A percentile compares a stretch with the other conserved stretches of the same genome.
These are phyloP conservation scores for Nowakowskiella sp. DNA, from an alignment of 192 early-diverging fungal genomes.

Conservation along the genomic window DNA sequence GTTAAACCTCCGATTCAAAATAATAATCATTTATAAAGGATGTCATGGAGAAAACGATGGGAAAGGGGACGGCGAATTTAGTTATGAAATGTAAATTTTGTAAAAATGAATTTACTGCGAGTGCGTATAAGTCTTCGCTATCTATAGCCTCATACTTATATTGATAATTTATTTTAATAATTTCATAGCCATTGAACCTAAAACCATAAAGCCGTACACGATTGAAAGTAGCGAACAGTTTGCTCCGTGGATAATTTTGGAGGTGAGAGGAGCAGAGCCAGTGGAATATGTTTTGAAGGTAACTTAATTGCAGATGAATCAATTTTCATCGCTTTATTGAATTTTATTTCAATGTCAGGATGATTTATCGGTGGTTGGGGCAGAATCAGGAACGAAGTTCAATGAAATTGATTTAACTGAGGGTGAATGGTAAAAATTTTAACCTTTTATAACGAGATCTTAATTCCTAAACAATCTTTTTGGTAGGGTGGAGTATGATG, in stretches of 20 bases:
- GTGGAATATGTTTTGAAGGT: conserved; percentile 65
- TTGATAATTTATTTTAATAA: neutral
- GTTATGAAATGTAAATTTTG: conserved; percentile 91
- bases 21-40: conserved; percentile 60
- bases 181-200: conserved; percentile 11
- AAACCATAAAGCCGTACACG: conserved; percentile 43
- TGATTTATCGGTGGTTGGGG: conserved; percentile 62
- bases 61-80: conserved; percentile 72
- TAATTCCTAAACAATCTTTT: too few species aligned
- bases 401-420: conserved; percentile 72
- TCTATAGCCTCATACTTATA: neutral
- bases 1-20: neutral
- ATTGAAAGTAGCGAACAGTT: conserved; percentile 52
- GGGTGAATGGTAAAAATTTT: conserved; percentile 62
- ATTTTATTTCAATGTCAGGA: conserved; percentile 6
- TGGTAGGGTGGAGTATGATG: conserved; percentile 93
- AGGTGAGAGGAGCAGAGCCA: conserved; percentile 77
- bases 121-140: conserved; percentile 5
- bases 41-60: conserved; percentile 71
- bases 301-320: neutral
- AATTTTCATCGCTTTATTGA: neutral
- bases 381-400: conserved; percentile 62
- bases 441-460: too few species aligned
- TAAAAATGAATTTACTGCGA: conserved; percentile 39
- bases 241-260: conserved; percentile 57